Evolutionary conservation across 768 basidiomycete genomes (phyloP), one percentile per base, ranked within the genome.

Genomic region (Leccinum longicurvipes): DNA sequence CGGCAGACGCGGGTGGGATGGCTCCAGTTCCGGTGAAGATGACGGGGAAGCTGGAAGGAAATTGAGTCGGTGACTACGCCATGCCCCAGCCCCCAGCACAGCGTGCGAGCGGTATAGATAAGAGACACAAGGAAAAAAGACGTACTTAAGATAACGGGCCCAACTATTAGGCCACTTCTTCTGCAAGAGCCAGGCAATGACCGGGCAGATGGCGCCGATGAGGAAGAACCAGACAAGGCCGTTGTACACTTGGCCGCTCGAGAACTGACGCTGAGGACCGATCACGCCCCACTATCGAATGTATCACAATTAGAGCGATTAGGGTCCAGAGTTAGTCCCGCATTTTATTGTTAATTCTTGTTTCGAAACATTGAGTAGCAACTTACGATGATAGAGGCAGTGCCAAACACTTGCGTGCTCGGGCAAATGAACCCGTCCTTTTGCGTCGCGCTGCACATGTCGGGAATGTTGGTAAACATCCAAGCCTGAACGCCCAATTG

Each of bases 171-270:
- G 87, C 75, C 78, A 93, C 64, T 75, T 79, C 66, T 77, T 74
- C 54, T 77, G 74, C 48, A 82, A 61, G 55, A 82, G 57, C 69
- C 79, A 91, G 27, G 79, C 77, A 49, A 79, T 54, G 56, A 83
- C 53, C 0, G 91, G 91, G 46, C 80, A 77, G 50, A 84, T 28
- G 47, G 84, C 79, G 10, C 92, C 92, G 52, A 88, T 59, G 50
- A 91, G 80, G 87, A 93, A 93, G 76, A 91, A 93, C 73, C 85
- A 84, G 19, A 82, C 66, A 29, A 91, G 76, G 56, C 67, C 71
- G 59, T 84, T 77, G 71, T 86, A 87, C 25, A 86, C 72, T 64
- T 85, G 82, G 19, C 89, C 89, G 21, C 72, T 58, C 3, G 82
- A 87, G 78, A 88, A 92, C 63, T 85, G 85, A 10, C 85, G 78